Base-by-base conservation (phyloP, 345 rosid species). In the Lumnitzera racemosa region DNA sequence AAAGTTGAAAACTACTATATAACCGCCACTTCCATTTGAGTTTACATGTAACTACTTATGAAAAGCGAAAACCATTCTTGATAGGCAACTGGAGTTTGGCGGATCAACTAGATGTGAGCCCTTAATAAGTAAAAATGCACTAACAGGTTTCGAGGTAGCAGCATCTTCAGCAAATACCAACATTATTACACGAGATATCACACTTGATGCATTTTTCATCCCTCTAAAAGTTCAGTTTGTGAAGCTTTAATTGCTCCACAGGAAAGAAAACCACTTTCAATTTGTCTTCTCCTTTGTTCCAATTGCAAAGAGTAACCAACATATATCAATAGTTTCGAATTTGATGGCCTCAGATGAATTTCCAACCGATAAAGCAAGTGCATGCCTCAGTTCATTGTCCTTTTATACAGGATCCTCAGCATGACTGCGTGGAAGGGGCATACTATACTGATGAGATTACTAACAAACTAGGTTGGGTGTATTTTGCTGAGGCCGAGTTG, bases 351-450 rank as follows among this genome's bases (percentile, higher is more conserved):
- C 97, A n/a, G 97, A 85, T 36, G 98, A 88, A 73, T 57, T 92
- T 61, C 98, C 98, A 48, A 92, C 84, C 61, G 96, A 92, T 17
- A 92, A 67, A 57, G 98, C 96, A 75, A 92, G 91, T 46, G 98
- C 98, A 50, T 80, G 89, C 61, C 96, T 96, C 62, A 92, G 78
- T 70, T 92, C 97, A 76, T 92, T 96, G 78, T 92, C 96, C 76
- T 92, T 96, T 77, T 87, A 96, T 70, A 86, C 92, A 74, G 82
- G 89, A 73, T 89, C 96, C 60, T 92, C 97, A 54, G 84, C 77
- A 77, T 92, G 90, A 77, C 71, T 85, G 73, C 20, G 20, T 20
- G 20, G 20, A 20, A 20, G 20, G 20, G 20, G 20, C 20, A 20
- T 20, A 20, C 20, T 1, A 20, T 20, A 20, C 20, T 20, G 20